These are phyloP conservation scores for Avena atlantica DNA, from an alignment of 176 grass and related monocot species.

Conservation along the genomic window DNA sequence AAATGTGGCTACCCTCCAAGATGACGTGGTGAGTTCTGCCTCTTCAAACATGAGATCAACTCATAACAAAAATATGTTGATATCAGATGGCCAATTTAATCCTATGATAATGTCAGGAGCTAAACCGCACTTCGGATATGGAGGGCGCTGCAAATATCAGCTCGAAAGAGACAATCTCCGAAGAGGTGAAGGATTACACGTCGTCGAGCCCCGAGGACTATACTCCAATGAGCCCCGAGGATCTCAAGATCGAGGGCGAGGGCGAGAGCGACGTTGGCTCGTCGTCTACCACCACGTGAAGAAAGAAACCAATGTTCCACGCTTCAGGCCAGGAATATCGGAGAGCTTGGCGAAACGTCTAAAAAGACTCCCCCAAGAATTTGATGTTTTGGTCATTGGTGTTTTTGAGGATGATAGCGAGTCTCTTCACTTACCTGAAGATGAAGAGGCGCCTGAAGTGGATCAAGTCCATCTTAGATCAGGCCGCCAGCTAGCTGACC, in stretches of 20 bases:
- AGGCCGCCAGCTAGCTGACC: not conserved
- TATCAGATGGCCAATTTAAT: not conserved
- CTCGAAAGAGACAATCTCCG: not conserved
- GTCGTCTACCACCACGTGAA: no score
- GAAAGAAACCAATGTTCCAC: no score
- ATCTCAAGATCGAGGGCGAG: not conserved
- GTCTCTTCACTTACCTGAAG: not conserved
- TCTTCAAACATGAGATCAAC: not conserved
- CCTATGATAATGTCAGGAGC: not conserved
- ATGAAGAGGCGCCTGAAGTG: not conserved
- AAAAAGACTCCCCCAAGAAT: not conserved
- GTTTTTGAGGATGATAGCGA: not conserved
- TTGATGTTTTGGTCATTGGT: not conserved
- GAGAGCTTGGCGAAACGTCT: no score
- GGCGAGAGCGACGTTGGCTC: no score
- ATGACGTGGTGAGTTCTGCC: not conserved
- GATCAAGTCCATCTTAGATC: slow-evolving; percentile 22
- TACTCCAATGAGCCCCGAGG: no score
- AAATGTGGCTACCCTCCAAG: not conserved
- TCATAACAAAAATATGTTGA: not conserved
- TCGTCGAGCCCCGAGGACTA: not conserved
- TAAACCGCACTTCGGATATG: not conserved
- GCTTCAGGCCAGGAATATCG: no score
- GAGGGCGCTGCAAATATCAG: not conserved
- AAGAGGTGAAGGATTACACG: not conserved